Conservation (phyloP, 345 rosid species). For the Eucalyptus lansdowneana region DNA sequence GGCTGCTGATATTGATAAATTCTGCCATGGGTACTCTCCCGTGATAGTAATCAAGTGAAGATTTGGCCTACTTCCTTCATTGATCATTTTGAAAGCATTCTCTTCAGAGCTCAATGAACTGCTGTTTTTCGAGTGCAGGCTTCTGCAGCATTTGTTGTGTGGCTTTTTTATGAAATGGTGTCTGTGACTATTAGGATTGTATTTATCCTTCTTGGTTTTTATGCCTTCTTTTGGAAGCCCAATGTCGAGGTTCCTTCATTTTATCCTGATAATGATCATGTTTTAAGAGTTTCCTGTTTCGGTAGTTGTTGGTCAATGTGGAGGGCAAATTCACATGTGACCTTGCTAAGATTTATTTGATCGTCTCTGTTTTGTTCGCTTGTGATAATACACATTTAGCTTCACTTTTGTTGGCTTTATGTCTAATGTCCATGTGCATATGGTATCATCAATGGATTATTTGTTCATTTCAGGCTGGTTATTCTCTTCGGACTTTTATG, state of each 20-base stretch:
- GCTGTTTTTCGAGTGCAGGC: neutral
- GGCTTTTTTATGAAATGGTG: neutral
- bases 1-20: neutral
- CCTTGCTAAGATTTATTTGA: neutral
- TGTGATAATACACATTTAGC: neutral
- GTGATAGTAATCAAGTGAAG: neutral
- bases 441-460: neutral
- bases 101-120: neutral
- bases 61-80: neutral
- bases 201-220: neutral
- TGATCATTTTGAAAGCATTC: neutral
- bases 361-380: neutral
- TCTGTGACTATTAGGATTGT: neutral
- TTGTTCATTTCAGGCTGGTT: conserved; percentile 55
- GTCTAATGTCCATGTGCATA: neutral
- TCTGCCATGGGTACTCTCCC: neutral
- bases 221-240: neutral
- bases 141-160: neutral
- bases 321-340: neutral
- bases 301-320: neutral
- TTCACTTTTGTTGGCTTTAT: neutral
- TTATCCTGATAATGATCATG: neutral
- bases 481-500: conserved; percentile 66
- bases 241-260: neutral
- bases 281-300: neutral